phyloP scores from a whole-genome alignment of 805 yeast genomes.

The Saturnispora diversa region DNA sequence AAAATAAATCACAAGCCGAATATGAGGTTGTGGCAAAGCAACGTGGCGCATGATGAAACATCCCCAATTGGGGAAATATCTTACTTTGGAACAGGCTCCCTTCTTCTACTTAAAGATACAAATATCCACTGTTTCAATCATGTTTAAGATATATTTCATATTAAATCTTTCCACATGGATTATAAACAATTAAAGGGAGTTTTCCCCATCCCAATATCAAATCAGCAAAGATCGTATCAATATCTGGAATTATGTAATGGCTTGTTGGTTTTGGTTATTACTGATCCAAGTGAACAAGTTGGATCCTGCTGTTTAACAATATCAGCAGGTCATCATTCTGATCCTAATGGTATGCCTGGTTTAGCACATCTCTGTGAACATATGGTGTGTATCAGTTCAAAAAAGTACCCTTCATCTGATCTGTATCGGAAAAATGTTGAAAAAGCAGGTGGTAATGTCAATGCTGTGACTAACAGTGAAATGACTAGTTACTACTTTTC shows the following conservation, averaged over 20 bases:
- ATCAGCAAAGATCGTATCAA: slow-evolving; percentile 33
- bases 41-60: slow-evolving; percentile 8
- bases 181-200: background rate
- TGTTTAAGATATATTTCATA: background rate
- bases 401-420: slow-evolving; percentile 41
- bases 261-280: slow-evolving; percentile 55
- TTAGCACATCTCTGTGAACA: slow-evolving; percentile 90
- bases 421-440: slow-evolving; percentile 37
- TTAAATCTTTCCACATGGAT: background rate
- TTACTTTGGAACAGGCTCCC: background rate
- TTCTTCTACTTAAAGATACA: too few species aligned
- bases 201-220: slow-evolving; percentile 15
- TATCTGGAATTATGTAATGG: slow-evolving; percentile 58
- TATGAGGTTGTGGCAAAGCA: background rate
- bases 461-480: slow-evolving; percentile 66
- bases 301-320: slow-evolving; percentile 70
- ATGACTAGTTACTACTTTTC: slow-evolving; percentile 58
- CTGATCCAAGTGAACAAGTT: slow-evolving; percentile 59
- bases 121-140: background rate
- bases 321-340: slow-evolving; percentile 73
- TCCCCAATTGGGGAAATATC: slow-evolving; percentile 4
- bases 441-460: slow-evolving; percentile 47
- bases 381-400: slow-evolving; percentile 51
- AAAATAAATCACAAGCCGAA: background rate
- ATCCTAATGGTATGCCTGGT: slow-evolving; percentile 64